Conservation (phyloP, 1,139 yeast genomes). For the Geotrichum macrosporum region DNA sequence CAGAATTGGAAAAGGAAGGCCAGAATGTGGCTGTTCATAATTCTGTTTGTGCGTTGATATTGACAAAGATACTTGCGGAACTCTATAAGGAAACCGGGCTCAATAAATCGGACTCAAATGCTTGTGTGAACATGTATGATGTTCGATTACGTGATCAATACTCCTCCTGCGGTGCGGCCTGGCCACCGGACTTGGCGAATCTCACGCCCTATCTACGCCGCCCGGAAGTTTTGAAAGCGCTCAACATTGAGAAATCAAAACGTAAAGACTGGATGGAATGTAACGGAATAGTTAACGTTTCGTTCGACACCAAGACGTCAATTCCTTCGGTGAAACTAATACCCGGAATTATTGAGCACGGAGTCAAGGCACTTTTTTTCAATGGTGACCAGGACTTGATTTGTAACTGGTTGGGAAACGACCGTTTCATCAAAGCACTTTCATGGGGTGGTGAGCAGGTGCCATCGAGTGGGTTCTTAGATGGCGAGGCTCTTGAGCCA, state of each 20-base stretch:
- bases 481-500: conserved; percentile 25
- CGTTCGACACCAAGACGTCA: conserved; percentile 51
- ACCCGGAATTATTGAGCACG: conserved; percentile 53
- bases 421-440: conserved; percentile 56
- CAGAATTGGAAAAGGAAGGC: conserved; percentile 34
- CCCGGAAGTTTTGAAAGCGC: conserved; percentile 52
- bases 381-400: conserved; percentile 87
- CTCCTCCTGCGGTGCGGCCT: conserved; percentile 88
- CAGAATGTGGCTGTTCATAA: conserved; percentile 28
- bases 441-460: conserved; percentile 62
- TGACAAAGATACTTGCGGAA: conserved; percentile 27
- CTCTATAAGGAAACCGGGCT: conserved; percentile 24
- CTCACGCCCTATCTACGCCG: conserved; percentile 59
- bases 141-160: conserved; percentile 62
- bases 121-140: conserved; percentile 82
- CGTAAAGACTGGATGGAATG: conserved; percentile 72
- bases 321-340: conserved; percentile 61
- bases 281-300: conserved; percentile 50
- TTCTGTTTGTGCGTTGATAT: conserved; percentile 33
- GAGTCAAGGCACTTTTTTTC: conserved; percentile 65
- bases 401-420: conserved; percentile 79
- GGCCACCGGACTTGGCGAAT: conserved; percentile 74
- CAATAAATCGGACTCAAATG: conserved; percentile 28
- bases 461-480: conserved; percentile 41
- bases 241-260: conserved; percentile 39